Conservation (phyloP, 768 basidiomycete species). For the Paxillus rubicundulus region DNA sequence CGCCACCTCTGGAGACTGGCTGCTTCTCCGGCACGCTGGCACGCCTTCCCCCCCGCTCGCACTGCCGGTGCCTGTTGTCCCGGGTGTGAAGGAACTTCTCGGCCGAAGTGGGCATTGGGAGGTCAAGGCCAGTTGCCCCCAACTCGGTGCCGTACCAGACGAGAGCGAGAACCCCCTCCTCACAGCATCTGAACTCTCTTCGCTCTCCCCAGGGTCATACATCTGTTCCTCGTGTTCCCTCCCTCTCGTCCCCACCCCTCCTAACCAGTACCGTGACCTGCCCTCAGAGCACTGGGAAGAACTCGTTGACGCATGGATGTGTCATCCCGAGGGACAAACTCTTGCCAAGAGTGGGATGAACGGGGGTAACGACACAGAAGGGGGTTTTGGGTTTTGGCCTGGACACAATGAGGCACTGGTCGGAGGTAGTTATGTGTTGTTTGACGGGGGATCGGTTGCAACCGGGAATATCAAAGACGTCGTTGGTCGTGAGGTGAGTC, state of each 20-base stretch:
- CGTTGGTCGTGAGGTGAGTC: slow-evolving; percentile 48
- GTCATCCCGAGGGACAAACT: slow-evolving; percentile 80
- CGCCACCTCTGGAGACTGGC: slow-evolving; percentile 45
- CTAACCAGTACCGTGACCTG: slow-evolving; percentile 71
- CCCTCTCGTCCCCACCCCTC: slow-evolving; percentile 55
- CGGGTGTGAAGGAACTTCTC: slow-evolving; percentile 61
- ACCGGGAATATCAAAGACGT: slow-evolving; percentile 26
- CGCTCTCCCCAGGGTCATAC: slow-evolving; percentile 59
- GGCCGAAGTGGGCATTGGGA: slow-evolving; percentile 63
- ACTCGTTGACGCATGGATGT: slow-evolving; percentile 98
- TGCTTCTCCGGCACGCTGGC: slow-evolving; percentile 61
- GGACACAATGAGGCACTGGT: slow-evolving; percentile 68
- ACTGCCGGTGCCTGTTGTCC: slow-evolving; percentile 53
- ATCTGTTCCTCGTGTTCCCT: slow-evolving; percentile 79
- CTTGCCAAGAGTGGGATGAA: slow-evolving; percentile 52
- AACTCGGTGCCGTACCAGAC: slow-evolving; percentile 21
- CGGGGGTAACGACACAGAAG: slow-evolving; percentile 18
- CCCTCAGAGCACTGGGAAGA: slow-evolving; percentile 98
- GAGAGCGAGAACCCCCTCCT: slow-evolving; percentile 46
- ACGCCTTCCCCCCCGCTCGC: slow-evolving; percentile 55
- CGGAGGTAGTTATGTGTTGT: slow-evolving; percentile 85
- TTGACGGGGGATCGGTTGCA: slow-evolving; percentile 60
- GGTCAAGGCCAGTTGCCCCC: slow-evolving; percentile 53
- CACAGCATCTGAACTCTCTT: slow-evolving; percentile 63
- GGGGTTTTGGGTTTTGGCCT: slow-evolving; percentile 74